phyloP scores from a whole-genome alignment of 2,329 filamentous ascomycete genomes.

The Talaromyces sp. region DNA sequence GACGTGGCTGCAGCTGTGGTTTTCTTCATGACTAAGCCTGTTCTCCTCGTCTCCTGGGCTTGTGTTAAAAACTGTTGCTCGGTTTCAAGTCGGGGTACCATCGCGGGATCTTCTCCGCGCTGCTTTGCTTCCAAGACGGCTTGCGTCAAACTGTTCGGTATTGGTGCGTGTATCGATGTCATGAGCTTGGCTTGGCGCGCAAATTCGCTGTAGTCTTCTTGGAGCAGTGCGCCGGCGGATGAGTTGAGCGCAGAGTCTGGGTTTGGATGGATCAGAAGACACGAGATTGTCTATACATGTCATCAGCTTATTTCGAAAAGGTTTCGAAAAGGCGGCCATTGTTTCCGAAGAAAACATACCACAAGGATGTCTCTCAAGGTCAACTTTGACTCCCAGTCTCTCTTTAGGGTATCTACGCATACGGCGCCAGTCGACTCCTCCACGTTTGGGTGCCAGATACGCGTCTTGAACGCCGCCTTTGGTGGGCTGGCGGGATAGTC shows the following conservation, averaged over 20 bases:
- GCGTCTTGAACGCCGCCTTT: constrained; percentile 56
- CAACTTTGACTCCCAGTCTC: constrained; percentile 56
- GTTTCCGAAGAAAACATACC: constrained; percentile 25
- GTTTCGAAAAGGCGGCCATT: background rate
- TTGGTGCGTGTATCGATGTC: constrained; percentile 56
- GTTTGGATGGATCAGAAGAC: constrained; percentile 60
- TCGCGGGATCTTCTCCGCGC: constrained; percentile 46
- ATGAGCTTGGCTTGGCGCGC: constrained; percentile 55
- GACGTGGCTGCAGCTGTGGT: constrained; percentile 14
- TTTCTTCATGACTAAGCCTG: constrained; percentile 32
- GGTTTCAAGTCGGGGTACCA: constrained; percentile 21
- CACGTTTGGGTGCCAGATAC: constrained; percentile 62
- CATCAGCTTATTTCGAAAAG: background rate
- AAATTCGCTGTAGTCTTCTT: constrained; percentile 56
- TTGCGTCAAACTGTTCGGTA: constrained; percentile 42
- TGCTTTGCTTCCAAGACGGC: constrained; percentile 50
- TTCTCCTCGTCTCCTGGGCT: constrained; percentile 13
- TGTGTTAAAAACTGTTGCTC: constrained; percentile 13
- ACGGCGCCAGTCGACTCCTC: constrained; percentile 58
- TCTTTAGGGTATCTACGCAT: constrained; percentile 61
- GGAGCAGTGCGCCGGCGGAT: constrained; percentile 53
- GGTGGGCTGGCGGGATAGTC: constrained; percentile 47
- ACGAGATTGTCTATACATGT: constrained; percentile 50
- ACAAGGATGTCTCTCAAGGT: constrained; percentile 56
- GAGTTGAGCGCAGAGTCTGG: constrained; percentile 60